Conservation (phyloP, 805 yeast genomes). For the Cyberlindnera euphorbiae region DNA sequence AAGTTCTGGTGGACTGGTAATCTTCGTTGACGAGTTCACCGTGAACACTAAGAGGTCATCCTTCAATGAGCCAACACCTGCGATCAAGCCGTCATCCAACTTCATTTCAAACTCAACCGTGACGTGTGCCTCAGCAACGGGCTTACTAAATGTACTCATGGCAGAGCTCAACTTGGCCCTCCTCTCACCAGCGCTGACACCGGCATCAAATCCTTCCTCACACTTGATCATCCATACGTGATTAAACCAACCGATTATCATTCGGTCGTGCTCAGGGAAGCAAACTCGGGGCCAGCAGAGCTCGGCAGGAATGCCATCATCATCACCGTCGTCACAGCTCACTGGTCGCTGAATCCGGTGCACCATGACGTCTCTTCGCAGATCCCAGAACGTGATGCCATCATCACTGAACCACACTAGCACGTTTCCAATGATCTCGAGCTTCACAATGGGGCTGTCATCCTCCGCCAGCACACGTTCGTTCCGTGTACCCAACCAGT, state of each 20-base stretch:
- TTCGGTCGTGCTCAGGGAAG: slow-evolving; percentile 57
- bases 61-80: slow-evolving; percentile 74
- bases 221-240: slow-evolving; percentile 67
- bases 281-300: slow-evolving; percentile 78
- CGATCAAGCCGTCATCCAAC: slow-evolving; percentile 44
- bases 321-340: slow-evolving; percentile 33
- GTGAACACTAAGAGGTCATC: slow-evolving; percentile 67
- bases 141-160: slow-evolving; percentile 45
- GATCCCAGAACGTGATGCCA: slow-evolving; percentile 69
- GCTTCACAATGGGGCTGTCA: slow-evolving; percentile 66
- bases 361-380: slow-evolving; percentile 44
- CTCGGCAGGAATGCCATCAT: slow-evolving; percentile 48
- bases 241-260: slow-evolving; percentile 80
- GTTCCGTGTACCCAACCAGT: slow-evolving; percentile 82
- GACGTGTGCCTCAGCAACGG: slow-evolving; percentile 33
- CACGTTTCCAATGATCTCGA: slow-evolving; percentile 59
- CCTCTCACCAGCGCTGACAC: not conserved
- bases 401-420: slow-evolving; percentile 79
- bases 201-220: slow-evolving; percentile 21
- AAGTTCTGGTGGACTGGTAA: slow-evolving; percentile 60
- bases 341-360: slow-evolving; percentile 52
- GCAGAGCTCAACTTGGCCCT: slow-evolving; percentile 32
- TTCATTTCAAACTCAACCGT: slow-evolving; percentile 36
- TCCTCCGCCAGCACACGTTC: slow-evolving; percentile 55
- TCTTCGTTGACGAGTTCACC: slow-evolving; percentile 35